These are phyloP conservation scores for Puya raimondii DNA, from an alignment of 176 grass and related monocot genomes.

Conservation along the genomic window DNA sequence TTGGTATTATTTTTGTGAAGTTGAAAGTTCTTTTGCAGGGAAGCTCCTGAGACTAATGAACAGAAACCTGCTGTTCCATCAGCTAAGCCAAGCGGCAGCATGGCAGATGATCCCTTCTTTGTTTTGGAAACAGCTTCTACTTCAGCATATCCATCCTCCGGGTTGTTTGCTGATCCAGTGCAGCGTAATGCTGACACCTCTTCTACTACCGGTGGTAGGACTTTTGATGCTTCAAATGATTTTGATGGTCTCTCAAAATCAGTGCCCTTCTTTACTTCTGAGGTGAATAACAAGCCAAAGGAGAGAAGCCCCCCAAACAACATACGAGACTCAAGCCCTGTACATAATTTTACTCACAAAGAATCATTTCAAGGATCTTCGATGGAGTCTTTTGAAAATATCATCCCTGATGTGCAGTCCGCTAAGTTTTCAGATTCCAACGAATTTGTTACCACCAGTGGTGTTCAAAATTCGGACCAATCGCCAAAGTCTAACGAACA, in stretches of 20 bases:
- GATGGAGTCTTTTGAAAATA: constrained; percentile 40
- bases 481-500: constrained; percentile 41
- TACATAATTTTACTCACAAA: constrained; percentile 35
- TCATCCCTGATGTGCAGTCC: constrained; percentile 33
- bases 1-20: not conserved
- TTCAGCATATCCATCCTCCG: constrained; percentile 38
- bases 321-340: constrained; percentile 32
- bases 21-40: constrained; percentile 49
- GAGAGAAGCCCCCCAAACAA: constrained; percentile 26
- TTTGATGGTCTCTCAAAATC: constrained; percentile 44
- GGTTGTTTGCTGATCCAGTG: constrained; percentile 52
- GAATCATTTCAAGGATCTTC: constrained; percentile 33
- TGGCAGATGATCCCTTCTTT: constrained; percentile 57
- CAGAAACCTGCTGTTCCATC: constrained; percentile 27
- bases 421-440: constrained; percentile 44
- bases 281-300: constrained; percentile 40
- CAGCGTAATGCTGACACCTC: constrained; percentile 35
- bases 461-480: constrained; percentile 37
- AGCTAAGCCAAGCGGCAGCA: constrained; percentile 30
- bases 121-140: constrained; percentile 53
- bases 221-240: constrained; percentile 36
- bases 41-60: constrained; percentile 27
- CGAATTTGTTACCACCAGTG: constrained; percentile 18
- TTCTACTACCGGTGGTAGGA: constrained; percentile 25
- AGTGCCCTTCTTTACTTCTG: constrained; percentile 36